A percentile compares a stretch with the other conserved stretches of the same genome.
Conservation (phyloP, 2,329 filamentous ascomycete genomes). For the Lachnellula suecica region DNA sequence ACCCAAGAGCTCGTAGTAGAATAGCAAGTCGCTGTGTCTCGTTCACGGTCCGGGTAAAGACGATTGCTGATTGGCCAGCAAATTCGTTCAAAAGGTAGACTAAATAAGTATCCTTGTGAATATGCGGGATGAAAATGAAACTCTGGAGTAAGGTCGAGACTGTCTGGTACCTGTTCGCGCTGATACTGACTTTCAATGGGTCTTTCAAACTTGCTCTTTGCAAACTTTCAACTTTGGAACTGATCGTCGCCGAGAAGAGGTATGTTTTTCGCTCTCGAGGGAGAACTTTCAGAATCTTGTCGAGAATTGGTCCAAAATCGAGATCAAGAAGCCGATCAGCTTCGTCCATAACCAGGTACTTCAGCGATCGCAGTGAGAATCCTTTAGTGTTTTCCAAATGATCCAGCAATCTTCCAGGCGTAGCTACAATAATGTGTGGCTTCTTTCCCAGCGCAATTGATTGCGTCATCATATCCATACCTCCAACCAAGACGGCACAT, state of each 20-base stretch:
- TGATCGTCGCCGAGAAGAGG: conserved; percentile 94
- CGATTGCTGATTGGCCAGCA: conserved; percentile 79
- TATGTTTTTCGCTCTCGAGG: conserved; percentile 77
- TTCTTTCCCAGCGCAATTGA: conserved; percentile 91
- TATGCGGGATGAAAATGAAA: conserved; percentile 83
- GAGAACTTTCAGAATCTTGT: conserved; percentile 89
- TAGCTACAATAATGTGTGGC: conserved; percentile 90
- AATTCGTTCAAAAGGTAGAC: conserved; percentile 85
- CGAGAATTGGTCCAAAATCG: conserved; percentile 88
- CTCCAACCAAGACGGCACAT: conserved; percentile 84
- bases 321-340: conserved; percentile 89
- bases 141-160: conserved; percentile 85
- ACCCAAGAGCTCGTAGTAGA: conserved; percentile 79
- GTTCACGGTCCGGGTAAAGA: conserved; percentile 90
- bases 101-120: conserved; percentile 86
- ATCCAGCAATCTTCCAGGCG: conserved; percentile 83
- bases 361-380: conserved; percentile 78
- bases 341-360: conserved; percentile 93
- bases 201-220: conserved; percentile 87
- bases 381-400: conserved; percentile 97
- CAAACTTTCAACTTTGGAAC: conserved; percentile 86
- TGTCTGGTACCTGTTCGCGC: conserved; percentile 82
- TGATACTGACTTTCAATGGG: conserved; percentile 80
- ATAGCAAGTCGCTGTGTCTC: conserved; percentile 86
- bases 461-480: conserved; percentile 94